Evolutionary conservation across 129 eudicot genomes (phyloP), one percentile per base, ranked within the genome.

Genomic region (Chrysanthemum lavandulifolium): DNA sequence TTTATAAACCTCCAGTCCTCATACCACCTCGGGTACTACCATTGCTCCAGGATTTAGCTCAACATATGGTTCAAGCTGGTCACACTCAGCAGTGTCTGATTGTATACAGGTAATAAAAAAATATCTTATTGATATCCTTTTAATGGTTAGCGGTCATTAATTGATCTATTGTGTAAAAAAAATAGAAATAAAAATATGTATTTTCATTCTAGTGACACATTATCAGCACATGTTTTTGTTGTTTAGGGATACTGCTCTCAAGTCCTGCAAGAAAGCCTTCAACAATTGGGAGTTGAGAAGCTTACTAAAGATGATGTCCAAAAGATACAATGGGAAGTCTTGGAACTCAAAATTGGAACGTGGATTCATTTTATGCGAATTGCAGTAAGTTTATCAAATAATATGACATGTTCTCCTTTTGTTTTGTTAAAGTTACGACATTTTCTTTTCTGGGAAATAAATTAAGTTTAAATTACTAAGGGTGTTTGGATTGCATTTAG

Each of bases 301-400:
- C 99, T 95, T 75, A 86, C 94, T 75, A 95, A 90, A 86, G 99
- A 95, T 67, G 99, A 95, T 73, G 97, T 95, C 19, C 99, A 95
- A 77, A 95, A 80, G 93, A 90, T 95, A 96, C 99, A 95, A 73
- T 95, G 99, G 99, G 99, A 95, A 75, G 94, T 88, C 61, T 79
- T 95, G 86, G 99, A 95, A 78, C 96, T 94, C 71, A 95, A 91
- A 68, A 95, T 95, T 73, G 99, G 99, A 76, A 90, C 93, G 64
- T 95, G 99, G 99, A 95, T 95, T 70, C 99, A 95, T 86, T 95
- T 88, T 80, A 95, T 95, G 99, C 91, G 99, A 43, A 95, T 91
- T 78, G 97, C 99, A 76, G 99, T 95, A 88, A 81, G 91, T 81
- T 71, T 11, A 40, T 19, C 2, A 27, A 14, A 31, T 19, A 56